Evolutionary conservation across 768 basidiomycete species (phyloP), one percentile per base, ranked within the genome.

Genomic region (Podaxis pistillaris): DNA sequence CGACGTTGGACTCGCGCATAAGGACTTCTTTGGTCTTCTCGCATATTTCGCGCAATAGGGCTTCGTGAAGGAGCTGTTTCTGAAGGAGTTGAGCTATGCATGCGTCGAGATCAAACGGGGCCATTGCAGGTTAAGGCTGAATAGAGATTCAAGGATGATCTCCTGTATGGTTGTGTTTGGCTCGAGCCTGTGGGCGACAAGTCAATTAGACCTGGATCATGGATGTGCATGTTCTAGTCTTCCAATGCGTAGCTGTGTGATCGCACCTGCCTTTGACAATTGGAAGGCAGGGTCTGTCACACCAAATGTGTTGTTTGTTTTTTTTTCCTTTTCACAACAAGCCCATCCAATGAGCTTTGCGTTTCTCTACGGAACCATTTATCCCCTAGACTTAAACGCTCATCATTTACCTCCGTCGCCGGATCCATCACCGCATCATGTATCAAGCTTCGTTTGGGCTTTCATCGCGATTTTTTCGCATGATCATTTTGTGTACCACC

Each of bases 1-100:
- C 95, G 62, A 99, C 97, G 71, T 99, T 99, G 63, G 92, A 94
- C 79, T 99, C 97, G 65, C 94, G 82, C 97, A 98, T 98, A 62
- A 99, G 88, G 0, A 99, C 94, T 73, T 99, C 97, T 73, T 98
- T 99, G 15, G 96, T 97, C 79, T 98, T 98, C 72, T 97, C 96
- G 82, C 97, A 98, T 84, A 99, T 98, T 81, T 99, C 96, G 56
- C 95, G 89, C 49, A 99, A 75, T 28, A 98, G 82, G 1, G 94
- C 91, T 77, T 98, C 96, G 69, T 96, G 96, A 4, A 99, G 81
- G 13, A 99, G 87, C 67, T 97, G 95, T 79, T 97, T 97, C 57
- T 88, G 83, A 37, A 94, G 85, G 60, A 96, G 81, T 70, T 95
- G 92, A 69, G 90, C 80, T 71, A 98, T 98, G 76, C 95, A 98